Conservation (phyloP, 2,329 filamentous ascomycete genomes). For the Sporothrix humicola region DNA sequence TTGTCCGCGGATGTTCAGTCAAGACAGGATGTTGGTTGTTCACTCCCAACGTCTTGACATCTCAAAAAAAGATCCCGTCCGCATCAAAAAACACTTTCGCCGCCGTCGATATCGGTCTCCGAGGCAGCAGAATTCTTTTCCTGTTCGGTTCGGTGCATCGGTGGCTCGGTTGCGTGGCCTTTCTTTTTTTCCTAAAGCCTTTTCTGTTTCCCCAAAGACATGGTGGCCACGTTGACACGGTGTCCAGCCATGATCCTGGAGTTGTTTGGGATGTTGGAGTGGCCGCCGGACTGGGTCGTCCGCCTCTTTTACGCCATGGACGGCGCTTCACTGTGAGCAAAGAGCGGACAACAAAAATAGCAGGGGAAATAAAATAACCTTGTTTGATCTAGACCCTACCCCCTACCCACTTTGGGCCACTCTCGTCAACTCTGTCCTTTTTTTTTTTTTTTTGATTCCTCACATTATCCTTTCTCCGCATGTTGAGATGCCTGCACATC, state of each 20-base stretch:
- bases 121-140: constrained; percentile 9
- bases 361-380: no score
- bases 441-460: not conserved
- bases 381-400: not conserved
- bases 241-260: not conserved
- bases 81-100: not conserved
- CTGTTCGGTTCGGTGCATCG: not conserved
- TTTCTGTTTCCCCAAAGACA: no score
- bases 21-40: no score
- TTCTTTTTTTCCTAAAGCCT: not conserved
- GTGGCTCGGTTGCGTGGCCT: not conserved
- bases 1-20: not conserved
- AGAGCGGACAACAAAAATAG: not conserved
- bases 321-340: not conserved
- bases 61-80: not conserved
- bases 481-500: not conserved
- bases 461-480: constrained; percentile 2
- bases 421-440: no score
- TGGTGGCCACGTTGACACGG: not conserved
- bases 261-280: not conserved
- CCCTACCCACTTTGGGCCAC: no score
- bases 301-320: not conserved
- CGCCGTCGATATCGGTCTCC: not conserved
- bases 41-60: not conserved
- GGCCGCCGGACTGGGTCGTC: not conserved